A percentile compares a stretch with the other conserved stretches of the same genome.
phyloP scores from a whole-genome alignment of 257 asterid genomes.

The Primulina tabacum region DNA sequence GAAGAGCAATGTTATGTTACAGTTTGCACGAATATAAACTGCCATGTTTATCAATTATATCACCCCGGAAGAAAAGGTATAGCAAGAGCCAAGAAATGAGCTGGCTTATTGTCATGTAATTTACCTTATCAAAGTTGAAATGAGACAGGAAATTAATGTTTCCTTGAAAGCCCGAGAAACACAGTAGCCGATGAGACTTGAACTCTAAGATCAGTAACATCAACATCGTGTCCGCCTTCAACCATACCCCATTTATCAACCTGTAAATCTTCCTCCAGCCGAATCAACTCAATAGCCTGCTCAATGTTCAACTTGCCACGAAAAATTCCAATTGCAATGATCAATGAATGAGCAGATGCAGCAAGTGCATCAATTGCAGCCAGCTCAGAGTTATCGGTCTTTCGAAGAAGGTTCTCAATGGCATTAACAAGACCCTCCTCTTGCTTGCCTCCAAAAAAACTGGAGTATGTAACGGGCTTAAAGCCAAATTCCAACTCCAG shows the following conservation, averaged over 20 bases:
- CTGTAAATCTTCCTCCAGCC: constrained; percentile 97
- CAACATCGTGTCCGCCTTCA: constrained; percentile 99
- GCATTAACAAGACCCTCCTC: constrained; percentile 63
- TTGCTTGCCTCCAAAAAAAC: constrained; percentile 88
- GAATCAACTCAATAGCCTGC: constrained; percentile 76
- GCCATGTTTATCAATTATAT: not conserved
- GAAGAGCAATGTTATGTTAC: not conserved
- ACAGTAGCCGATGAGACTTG: constrained; percentile 81
- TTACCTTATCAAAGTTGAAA: constrained; percentile 25
- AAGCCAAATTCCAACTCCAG: constrained; percentile 77
- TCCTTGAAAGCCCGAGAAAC: constrained; percentile 79
- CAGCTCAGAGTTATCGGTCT: constrained; percentile 63
- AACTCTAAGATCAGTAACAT: constrained; percentile 87
- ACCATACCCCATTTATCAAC: constrained; percentile 89
- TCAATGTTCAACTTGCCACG: constrained; percentile 64
- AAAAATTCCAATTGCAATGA: constrained; percentile 64
- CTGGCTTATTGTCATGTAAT: constrained; percentile 14
- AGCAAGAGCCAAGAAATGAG: constrained; percentile 4
- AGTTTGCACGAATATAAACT: not conserved
- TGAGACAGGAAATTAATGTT: constrained; percentile 29
- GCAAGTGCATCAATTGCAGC: constrained; percentile 89
- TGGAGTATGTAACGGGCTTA: constrained; percentile 64
- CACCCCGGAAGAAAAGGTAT: not conserved
- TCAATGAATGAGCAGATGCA: constrained; percentile 80
- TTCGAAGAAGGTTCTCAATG: constrained; percentile 56